Conservation (phyloP, 345 rosid genomes). For the Citrus mangshanensis region DNA sequence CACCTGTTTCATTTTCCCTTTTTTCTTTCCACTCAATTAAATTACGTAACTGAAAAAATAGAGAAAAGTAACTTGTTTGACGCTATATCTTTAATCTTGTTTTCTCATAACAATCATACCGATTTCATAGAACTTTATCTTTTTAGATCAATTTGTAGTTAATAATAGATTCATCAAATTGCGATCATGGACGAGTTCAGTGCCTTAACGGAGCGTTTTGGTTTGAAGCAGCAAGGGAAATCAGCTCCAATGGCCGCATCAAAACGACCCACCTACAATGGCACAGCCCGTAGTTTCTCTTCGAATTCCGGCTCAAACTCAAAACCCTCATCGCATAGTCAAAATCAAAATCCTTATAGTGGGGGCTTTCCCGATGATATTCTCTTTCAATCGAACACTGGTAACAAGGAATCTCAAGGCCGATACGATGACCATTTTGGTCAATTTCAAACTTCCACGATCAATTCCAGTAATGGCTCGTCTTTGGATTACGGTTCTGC, state of each 20-base stretch:
- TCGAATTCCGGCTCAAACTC: slow-evolving; percentile 9
- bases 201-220: slow-evolving; percentile 73
- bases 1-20: background rate
- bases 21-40: background rate
- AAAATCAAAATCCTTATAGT: slow-evolving; percentile 29
- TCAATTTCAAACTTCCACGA: slow-evolving; percentile 33
- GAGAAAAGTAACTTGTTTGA: background rate
- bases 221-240: slow-evolving; percentile 83
- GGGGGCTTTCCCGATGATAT: slow-evolving; percentile 34
- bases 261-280: slow-evolving; percentile 34
- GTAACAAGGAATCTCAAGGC: slow-evolving; percentile 23
- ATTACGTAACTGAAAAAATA: background rate
- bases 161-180: background rate
- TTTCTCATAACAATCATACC: background rate
- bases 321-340: slow-evolving; percentile 24
- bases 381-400: slow-evolving; percentile 26
- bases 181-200: slow-evolving; percentile 75
- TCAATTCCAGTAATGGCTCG: slow-evolving; percentile 25
- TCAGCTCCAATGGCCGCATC: slow-evolving; percentile 81
- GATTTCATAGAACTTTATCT: background rate
- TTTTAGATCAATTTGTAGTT: background rate
- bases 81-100: background rate
- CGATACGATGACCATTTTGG: slow-evolving; percentile 47
- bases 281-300: slow-evolving; percentile 26
- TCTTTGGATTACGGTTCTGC: slow-evolving; percentile 49